phyloP scores from a whole-genome alignment of 176 grass and related monocot species.

The Chrysopogon serrulatus region DNA sequence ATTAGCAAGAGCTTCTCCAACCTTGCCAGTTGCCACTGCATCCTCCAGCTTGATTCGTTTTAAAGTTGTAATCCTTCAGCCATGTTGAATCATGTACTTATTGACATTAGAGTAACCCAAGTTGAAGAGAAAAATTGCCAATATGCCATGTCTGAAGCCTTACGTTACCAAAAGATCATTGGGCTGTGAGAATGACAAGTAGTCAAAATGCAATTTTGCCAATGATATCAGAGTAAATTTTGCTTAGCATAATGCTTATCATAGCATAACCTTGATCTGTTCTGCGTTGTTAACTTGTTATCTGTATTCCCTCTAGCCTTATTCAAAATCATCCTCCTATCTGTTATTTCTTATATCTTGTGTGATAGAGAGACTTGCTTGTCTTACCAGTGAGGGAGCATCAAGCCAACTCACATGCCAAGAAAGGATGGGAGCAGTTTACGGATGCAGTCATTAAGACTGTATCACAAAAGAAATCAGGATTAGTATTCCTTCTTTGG shows the following conservation, averaged over 20 bases:
- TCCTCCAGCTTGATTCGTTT: background rate
- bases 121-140: background rate
- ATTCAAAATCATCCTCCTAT: background rate
- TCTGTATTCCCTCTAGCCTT: background rate
- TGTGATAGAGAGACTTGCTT: background rate
- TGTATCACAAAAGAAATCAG: slow-evolving; percentile 85
- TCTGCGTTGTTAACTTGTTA: background rate
- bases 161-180: background rate
- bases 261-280: background rate
- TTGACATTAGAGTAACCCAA: background rate
- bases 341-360: background rate
- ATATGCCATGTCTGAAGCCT: background rate
- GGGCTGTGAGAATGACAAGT: background rate
- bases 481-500: slow-evolving; percentile 90
- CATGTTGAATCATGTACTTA: background rate
- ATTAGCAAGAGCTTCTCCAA: background rate
- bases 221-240: background rate
- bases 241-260: background rate
- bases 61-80: background rate
- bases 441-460: slow-evolving; percentile 90
- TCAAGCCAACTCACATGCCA: slow-evolving; percentile 91
- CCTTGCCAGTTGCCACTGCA: background rate
- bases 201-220: background rate
- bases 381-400: slow-evolving; percentile 62
- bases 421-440: slow-evolving; percentile 98